Conservation (phyloP, 768 basidiomycete species). For the Lactarius deliciosus region DNA sequence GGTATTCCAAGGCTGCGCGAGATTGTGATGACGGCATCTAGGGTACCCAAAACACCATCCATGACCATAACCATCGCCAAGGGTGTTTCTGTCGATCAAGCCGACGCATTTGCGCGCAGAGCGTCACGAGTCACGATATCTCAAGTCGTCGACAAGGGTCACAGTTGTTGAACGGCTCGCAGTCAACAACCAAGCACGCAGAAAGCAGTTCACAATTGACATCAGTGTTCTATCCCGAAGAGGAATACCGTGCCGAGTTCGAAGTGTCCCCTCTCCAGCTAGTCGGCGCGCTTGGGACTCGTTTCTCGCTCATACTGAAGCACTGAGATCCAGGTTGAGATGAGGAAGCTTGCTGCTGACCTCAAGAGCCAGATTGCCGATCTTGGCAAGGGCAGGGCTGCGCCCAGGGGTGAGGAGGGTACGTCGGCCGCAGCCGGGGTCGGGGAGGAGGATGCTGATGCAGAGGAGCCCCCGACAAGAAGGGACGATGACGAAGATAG, state of each 20-base stretch:
- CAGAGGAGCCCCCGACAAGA: slow-evolving; percentile 40
- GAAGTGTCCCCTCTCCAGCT: slow-evolving; percentile 72
- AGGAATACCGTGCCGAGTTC: slow-evolving; percentile 84
- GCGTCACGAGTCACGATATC: slow-evolving; percentile 84
- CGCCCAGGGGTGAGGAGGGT: slow-evolving; percentile 42
- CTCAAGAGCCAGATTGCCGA: slow-evolving; percentile 75
- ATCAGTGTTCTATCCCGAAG: slow-evolving; percentile 83
- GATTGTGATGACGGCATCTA: slow-evolving; percentile 98
- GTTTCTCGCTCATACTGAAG: slow-evolving; percentile 78
- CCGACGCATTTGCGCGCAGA: slow-evolving; percentile 83
- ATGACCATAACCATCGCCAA: slow-evolving; percentile 81
- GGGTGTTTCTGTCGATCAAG: slow-evolving; percentile 50
- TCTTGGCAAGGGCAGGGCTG: slow-evolving; percentile 75
- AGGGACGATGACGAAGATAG: slow-evolving; percentile 63
- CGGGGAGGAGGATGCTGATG: slow-evolving; percentile 51
- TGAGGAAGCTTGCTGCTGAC: slow-evolving; percentile 82
- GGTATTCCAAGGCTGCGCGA: slow-evolving; percentile 98
- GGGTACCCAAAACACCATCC: slow-evolving; percentile 94
- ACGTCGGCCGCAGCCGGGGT: slow-evolving; percentile 55
- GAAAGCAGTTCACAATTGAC: slow-evolving; percentile 76
- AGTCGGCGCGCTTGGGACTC: slow-evolving; percentile 63
- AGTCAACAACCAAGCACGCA: slow-evolving; percentile 63
- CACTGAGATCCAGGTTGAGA: slow-evolving; percentile 83
- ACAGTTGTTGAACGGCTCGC: slow-evolving; percentile 76
- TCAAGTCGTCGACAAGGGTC: slow-evolving; percentile 79